Conservation (phyloP, 805 yeast genomes). For the Saccharomyces cerevisiae region DNA sequence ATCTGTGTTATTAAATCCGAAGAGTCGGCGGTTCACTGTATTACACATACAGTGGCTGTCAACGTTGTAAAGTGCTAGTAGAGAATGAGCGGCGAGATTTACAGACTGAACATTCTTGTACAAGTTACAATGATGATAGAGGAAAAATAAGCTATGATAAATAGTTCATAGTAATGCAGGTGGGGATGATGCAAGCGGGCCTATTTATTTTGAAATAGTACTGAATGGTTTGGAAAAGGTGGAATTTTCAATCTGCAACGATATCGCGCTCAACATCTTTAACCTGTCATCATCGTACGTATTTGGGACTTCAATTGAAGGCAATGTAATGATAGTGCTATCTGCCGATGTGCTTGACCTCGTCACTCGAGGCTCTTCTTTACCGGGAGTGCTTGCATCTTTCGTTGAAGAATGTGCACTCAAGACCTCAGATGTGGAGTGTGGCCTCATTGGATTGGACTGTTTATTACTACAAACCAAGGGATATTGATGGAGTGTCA, state of each 20-base stretch:
- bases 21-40: neutral
- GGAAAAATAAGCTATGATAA: neutral
- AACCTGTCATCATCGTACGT: conserved; percentile 26
- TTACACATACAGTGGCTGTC: neutral
- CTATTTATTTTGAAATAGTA: neutral
- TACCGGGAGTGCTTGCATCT: neutral
- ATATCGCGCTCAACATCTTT: conserved; percentile 25
- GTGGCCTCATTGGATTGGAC: neutral
- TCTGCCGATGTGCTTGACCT: conserved; percentile 6
- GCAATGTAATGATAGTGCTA: conserved; percentile 5
- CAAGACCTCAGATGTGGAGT: neutral
- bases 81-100: neutral
- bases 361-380: conserved; percentile 31
- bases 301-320: conserved; percentile 15
- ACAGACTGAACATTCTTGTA: neutral
- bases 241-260: conserved; percentile 16
- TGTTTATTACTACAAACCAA: conserved; percentile 18
- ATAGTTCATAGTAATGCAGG: neutral
- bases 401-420: neutral
- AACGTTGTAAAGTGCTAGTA: neutral
- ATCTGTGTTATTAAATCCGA: neutral
- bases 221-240: neutral
- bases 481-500: conserved; percentile 58
- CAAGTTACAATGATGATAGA: neutral
- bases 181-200: neutral